These are phyloP conservation scores for Kuraishia borneana DNA, from an alignment of 805 yeast species.

Conservation along the genomic window DNA sequence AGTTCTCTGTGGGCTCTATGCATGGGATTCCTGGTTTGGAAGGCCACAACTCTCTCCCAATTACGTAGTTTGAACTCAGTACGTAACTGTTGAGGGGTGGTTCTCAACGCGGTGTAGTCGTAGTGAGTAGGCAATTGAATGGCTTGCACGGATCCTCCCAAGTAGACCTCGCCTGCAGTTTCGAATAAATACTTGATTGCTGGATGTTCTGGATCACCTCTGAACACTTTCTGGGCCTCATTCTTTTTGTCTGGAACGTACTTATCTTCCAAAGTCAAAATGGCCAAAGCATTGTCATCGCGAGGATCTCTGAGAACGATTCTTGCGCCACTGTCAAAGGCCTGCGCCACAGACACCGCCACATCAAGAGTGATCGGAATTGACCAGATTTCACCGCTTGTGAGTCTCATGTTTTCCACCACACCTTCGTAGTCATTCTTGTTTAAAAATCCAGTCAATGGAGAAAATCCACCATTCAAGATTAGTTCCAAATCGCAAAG, in stretches of 20 bases:
- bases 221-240: constrained; percentile 81
- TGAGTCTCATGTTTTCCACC: constrained; percentile 55
- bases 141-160: constrained; percentile 86
- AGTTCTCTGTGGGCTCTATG: constrained; percentile 96
- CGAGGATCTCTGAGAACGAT: constrained; percentile 72
- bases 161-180: constrained; percentile 69
- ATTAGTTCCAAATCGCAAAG: constrained; percentile 88
- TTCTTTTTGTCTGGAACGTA: constrained; percentile 69
- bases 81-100: constrained; percentile 86
- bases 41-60: constrained; percentile 88
- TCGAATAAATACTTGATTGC: constrained; percentile 68
- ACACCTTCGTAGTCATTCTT: constrained; percentile 62
- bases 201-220: constrained; percentile 97
- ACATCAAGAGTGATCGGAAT: constrained; percentile 90
- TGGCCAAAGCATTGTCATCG: constrained; percentile 70
- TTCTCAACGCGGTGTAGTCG: constrained; percentile 79
- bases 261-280: constrained; percentile 67
- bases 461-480: constrained; percentile 91
- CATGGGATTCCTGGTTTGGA: constrained; percentile 98
- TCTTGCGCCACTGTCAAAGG: constrained; percentile 44
- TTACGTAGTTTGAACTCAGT: constrained; percentile 69
- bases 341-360: constrained; percentile 32
- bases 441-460: constrained; percentile 55
- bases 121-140: constrained; percentile 77
- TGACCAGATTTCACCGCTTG: constrained; percentile 76